Base-by-base conservation (phyloP, 768 basidiomycete species). In the Russula virescens region DNA sequence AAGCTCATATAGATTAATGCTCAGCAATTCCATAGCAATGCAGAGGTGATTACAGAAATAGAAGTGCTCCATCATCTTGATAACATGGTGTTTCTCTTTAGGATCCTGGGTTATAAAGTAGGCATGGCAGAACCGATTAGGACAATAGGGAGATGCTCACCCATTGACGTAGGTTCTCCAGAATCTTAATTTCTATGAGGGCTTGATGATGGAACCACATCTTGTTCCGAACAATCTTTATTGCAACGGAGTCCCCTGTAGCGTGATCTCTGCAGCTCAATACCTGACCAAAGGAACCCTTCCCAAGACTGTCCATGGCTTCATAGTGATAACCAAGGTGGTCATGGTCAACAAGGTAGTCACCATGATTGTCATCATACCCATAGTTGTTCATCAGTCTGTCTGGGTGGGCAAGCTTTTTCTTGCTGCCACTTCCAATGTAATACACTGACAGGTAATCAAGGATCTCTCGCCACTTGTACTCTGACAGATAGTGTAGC, bases 291-390 rank as follows among this genome's bases (percentile, higher is more conserved):
- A 99, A 99, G 8, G 96, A 98, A 46, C 97, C 97, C 76, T 98
- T 98, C 52, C 97, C 97, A 45, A 98, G 85, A 4, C 91, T 89
- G 67, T 89, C 92, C 57, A 93, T 80, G 60, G 98, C 77, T 74
- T 98, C 94, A 73, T 98, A 99, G n/a, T 97, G 91, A 73, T 91
- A 99, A 42, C 91, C 90, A 55, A 99, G 83, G 75, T 99, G 97
- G 73, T 99, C 97, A 59, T 85, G 86, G 61, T 85, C 80, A 63
- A 98, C 86, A 18, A 88, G 84, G 69, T 99, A 99, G 75, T 99
- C 97, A 40, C 96, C 97, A 35, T 96, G 88, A 34, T 99, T 97
- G 72, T 99, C 97, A 71, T 99, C 97, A 69, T 95, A 99, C 31
- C 97, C 91, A 70, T 89, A 84, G 73, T 99, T 99, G 73, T 94